phyloP scores from a whole-genome alignment of 164 flowering plant species.

The Annona cherimola region DNA sequence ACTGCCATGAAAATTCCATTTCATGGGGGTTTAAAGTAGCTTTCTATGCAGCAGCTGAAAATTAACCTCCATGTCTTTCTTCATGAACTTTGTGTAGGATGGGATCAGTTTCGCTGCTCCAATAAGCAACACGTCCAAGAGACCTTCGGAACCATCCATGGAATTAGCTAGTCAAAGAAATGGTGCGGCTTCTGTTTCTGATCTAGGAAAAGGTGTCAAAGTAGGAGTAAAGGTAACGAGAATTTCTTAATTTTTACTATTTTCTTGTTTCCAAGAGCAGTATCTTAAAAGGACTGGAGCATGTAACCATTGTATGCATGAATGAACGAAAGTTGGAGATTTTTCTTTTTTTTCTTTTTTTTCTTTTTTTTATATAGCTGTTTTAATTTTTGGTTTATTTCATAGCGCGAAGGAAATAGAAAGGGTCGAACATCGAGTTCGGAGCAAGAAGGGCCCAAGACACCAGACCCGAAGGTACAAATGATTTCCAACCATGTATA shows the following conservation, averaged over 20 bases:
- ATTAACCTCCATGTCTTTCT: neutral
- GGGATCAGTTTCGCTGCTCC: constrained; percentile 39
- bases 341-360: neutral
- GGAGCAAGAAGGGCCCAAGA: constrained; percentile 92
- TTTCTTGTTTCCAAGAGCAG: neutral
- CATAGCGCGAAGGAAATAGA: constrained; percentile 69
- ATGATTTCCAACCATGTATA: neutral
- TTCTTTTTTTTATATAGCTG: neutral
- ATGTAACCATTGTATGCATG: too few relatives aligned
- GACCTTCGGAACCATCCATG: constrained; percentile 69
- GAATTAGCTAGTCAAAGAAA: constrained; percentile 60
- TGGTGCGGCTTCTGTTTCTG: constrained; percentile 32
- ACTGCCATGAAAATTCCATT: neutral
- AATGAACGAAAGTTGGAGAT: neutral
- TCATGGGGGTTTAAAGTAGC: neutral
- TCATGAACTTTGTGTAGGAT: constrained; percentile 25
- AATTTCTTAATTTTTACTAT: neutral
- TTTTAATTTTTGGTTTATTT: neutral
- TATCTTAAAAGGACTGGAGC: neutral
- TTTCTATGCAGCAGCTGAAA: neutral
- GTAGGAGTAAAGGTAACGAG: constrained; percentile 24
- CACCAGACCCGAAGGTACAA: constrained; percentile 87
- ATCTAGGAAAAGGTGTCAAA: constrained; percentile 62
- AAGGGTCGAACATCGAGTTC: constrained; percentile 74
- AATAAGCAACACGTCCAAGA: constrained; percentile 46